Base-by-base conservation (phyloP, 73 alveolate genomes). In the Paramecium biaurelia region DNA sequence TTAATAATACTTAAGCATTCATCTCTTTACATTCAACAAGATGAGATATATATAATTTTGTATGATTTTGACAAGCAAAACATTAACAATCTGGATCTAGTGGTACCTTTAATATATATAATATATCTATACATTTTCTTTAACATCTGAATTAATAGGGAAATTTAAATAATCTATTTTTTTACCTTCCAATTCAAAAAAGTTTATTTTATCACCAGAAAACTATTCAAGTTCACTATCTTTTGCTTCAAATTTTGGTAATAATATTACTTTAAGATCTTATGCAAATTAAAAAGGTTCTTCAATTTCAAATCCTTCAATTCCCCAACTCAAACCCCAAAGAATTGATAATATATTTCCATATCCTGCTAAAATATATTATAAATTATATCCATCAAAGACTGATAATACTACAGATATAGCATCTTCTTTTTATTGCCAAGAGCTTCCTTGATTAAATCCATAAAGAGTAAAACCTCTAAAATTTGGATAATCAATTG, bases 311-410 rank as follows among this genome's bases (percentile, higher is more conserved):
- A 79, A 79, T 4, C 76, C 74, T 23, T 79, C 47, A 1, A 79
- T 79, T 7, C 90, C 90, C 90, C 74, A 79, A 43, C 49, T 43
- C n/a, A 79, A 15, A 21, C 90, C 90, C 90, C 90, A 79, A 10
- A 79, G 37, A 79, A 79, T 79, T 3, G 90, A 79, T 41, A 79
- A 20, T 6, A 79, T 79, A 24, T 79, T 76, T 24, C 90, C 90
- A 21, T 79, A 38, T 12, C 90, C 90, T 14, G 90, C 90, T 18
- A 79, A 79, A 42, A 79, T 79, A 21, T 43, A 79, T 30, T 43
- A 10, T 23, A 79, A 24, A 14, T 79, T 21, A 21, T 41, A 41
- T 10, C 90, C 90, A 30, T 45, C 26, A 20, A 20, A 79, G 2
- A 24, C 45, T 24, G 45, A 32, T 24, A 14, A 79, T 2, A 47